Conservation (phyloP, 495 filamentous ascomycete species). For the Chaetomium cochliodes region DNA sequence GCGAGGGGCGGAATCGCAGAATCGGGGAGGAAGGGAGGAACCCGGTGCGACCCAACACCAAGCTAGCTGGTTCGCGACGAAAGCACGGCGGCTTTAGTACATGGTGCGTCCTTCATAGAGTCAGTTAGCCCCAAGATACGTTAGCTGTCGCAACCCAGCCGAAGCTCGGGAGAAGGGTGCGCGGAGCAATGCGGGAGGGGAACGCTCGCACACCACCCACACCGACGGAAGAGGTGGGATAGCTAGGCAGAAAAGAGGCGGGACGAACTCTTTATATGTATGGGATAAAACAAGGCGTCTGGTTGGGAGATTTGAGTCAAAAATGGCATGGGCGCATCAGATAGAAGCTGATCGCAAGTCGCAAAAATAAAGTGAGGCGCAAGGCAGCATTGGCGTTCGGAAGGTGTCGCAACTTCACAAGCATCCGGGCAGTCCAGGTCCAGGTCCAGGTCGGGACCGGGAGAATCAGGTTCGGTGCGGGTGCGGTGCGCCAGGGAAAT, state of each 20-base stretch:
- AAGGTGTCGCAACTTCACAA: slow-evolving; percentile 10
- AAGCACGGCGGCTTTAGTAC: slow-evolving; percentile 39
- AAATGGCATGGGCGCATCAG: slow-evolving; percentile 20
- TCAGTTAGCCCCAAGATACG: slow-evolving; percentile 32
- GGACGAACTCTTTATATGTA: slow-evolving; percentile 22
- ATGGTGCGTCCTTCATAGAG: slow-evolving; percentile 40
- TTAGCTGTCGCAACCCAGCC: slow-evolving; percentile 28
- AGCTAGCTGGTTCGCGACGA: slow-evolving; percentile 45
- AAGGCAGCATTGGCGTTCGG: slow-evolving; percentile 19
- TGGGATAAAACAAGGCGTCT: not conserved
- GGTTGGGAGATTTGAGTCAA: not conserved
- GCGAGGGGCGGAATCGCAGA: slow-evolving; percentile 6
- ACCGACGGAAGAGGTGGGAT: not conserved
- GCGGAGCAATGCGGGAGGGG: slow-evolving; percentile 13
- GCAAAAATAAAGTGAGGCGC: slow-evolving; percentile 27
- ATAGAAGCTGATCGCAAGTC: slow-evolving; percentile 15
- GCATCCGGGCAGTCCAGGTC: too few species aligned
- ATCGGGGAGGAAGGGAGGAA: slow-evolving; percentile 10
- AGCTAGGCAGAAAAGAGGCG: slow-evolving; percentile 16
- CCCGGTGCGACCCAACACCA: slow-evolving; percentile 34
- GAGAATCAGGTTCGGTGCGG: slow-evolving; percentile 20
- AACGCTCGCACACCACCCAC: slow-evolving; percentile 5
- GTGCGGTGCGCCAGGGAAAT: slow-evolving; percentile 15
- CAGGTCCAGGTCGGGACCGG: too few species aligned
- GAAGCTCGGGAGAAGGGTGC: not conserved